Conservation (phyloP, 257 asterid species). For the Solanum chiquidenum region DNA sequence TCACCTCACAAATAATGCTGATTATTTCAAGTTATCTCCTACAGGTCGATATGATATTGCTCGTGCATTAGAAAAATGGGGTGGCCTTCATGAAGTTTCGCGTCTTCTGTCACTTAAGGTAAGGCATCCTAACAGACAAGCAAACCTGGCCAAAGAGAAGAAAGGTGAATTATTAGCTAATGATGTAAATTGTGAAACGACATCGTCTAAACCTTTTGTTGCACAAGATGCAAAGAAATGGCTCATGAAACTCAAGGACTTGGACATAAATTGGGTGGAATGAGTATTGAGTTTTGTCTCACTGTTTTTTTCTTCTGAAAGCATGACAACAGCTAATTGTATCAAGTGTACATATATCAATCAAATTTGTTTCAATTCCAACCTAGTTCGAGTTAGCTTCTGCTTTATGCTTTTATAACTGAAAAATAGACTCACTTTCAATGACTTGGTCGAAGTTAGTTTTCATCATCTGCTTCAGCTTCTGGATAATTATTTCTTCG, state of each 20-base stretch:
- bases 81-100: conserved; percentile 90
- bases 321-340: not conserved
- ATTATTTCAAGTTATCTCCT: not conserved
- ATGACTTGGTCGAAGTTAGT: not conserved
- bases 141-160: conserved; percentile 44
- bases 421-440: not conserved
- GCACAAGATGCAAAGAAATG: conserved; percentile 61
- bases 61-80: conserved; percentile 96
- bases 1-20: not conserved
- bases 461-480: not conserved
- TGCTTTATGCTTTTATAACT: not conserved
- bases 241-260: conserved; percentile 61
- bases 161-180: conserved; percentile 25
- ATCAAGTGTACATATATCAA: not conserved
- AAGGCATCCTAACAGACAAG: conserved; percentile 66
- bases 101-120: conserved; percentile 76
- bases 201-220: conserved; percentile 26
- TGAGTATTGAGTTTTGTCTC: not conserved
- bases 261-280: conserved; percentile 79
- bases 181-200: conserved; percentile 20
- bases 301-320: accelerated
- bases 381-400: not conserved
- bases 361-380: not conserved
- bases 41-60: conserved; percentile 86
- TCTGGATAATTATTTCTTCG: not conserved